A percentile compares a stretch with the other conserved stretches of the same genome.
Conservation (phyloP, 495 filamentous ascomycete species). For the Chaetomium fimeti region DNA sequence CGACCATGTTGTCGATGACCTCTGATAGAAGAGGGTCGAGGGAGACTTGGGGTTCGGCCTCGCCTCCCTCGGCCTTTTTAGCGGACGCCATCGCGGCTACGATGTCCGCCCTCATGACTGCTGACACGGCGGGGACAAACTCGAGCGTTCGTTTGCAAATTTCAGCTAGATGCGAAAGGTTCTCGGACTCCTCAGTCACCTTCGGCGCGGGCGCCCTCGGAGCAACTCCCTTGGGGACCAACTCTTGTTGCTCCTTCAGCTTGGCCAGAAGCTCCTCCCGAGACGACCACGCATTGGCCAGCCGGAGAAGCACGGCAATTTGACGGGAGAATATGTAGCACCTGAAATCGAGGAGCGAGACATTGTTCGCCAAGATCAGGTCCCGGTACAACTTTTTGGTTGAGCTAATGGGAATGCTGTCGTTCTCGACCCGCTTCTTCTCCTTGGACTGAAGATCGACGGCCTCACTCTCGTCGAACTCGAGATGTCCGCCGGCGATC, state of each 20-base stretch:
- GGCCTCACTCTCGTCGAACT: slow-evolving; percentile 46
- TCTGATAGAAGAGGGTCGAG: slow-evolving; percentile 43
- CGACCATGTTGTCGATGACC: slow-evolving; percentile 76
- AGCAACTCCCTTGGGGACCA: slow-evolving; percentile 52
- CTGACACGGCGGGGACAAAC: slow-evolving; percentile 75
- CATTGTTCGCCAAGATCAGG: slow-evolving; percentile 89
- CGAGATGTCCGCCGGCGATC: slow-evolving; percentile 33
- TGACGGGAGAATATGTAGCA: slow-evolving; percentile 93
- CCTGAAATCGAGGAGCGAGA: slow-evolving; percentile 95
- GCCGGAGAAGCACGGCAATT: slow-evolving; percentile 74
- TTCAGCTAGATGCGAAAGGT: slow-evolving; percentile 73
- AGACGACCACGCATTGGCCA: slow-evolving; percentile 66
- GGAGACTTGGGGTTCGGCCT: slow-evolving; percentile 1
- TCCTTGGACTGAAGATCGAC: slow-evolving; percentile 49
- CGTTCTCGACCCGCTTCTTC: slow-evolving; percentile 31
- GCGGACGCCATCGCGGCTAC: slow-evolving; percentile 43
- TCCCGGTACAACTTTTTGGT: slow-evolving; percentile 83
- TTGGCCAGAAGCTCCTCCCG: slow-evolving; percentile 57
- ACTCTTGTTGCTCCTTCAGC: slow-evolving; percentile 56
- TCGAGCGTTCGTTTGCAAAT: slow-evolving; percentile 73
- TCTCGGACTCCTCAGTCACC: slow-evolving; percentile 62
- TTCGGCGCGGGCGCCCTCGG: slow-evolving; percentile 46
- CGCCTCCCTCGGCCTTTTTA: slow-evolving; percentile 30
- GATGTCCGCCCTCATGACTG: slow-evolving; percentile 75
- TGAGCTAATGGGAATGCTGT: slow-evolving; percentile 66